Conservation (phyloP, 1,284 basidiomycete genomes). For the Boletus smithii region DNA sequence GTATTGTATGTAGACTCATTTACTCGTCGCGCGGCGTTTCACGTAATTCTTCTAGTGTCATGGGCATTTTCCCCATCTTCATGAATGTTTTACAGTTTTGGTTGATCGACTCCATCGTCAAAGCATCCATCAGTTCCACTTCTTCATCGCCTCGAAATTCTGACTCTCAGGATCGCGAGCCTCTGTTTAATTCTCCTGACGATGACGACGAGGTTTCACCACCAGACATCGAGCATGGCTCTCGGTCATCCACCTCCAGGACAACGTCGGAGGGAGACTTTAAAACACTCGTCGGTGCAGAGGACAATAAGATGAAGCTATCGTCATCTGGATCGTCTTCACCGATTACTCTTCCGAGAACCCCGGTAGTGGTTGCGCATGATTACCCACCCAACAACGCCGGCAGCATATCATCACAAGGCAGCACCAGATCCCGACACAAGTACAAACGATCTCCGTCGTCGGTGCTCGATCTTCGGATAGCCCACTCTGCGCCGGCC, state of each 20-base stretch:
- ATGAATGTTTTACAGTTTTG: constrained; percentile 93
- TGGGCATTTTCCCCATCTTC: constrained; percentile 90
- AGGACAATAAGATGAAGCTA: constrained; percentile 32
- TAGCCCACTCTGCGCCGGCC: constrained; percentile 28
- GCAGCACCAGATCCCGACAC: constrained; percentile 31
- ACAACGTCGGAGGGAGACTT: constrained; percentile 33
- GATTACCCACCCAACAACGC: constrained; percentile 59
- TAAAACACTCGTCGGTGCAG: constrained; percentile 29
- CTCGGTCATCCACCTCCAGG: constrained; percentile 35
- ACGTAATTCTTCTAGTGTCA: constrained; percentile 51
- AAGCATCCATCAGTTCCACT: constrained; percentile 49
- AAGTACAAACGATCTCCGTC: constrained; percentile 43
- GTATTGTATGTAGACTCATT: constrained; percentile 61
- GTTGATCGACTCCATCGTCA: constrained; percentile 86
- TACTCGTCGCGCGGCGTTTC: constrained; percentile 4
- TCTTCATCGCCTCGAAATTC: constrained; percentile 36
- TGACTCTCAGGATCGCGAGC: constrained; percentile 51
- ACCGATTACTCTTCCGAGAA: constrained; percentile 33
- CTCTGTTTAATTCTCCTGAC: constrained; percentile 51
- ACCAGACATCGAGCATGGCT: constrained; percentile 47
- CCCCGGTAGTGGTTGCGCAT: constrained; percentile 40
- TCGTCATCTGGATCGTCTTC: constrained; percentile 29
- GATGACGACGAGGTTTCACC: constrained; percentile 49
- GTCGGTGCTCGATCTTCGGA: constrained; percentile 39
- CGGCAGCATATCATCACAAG: constrained; percentile 37